A percentile compares a stretch with the other conserved stretches of the same genome.
Conservation (phyloP, 2,329 filamentous ascomycete genomes). For the Pyricularia grisea region DNA sequence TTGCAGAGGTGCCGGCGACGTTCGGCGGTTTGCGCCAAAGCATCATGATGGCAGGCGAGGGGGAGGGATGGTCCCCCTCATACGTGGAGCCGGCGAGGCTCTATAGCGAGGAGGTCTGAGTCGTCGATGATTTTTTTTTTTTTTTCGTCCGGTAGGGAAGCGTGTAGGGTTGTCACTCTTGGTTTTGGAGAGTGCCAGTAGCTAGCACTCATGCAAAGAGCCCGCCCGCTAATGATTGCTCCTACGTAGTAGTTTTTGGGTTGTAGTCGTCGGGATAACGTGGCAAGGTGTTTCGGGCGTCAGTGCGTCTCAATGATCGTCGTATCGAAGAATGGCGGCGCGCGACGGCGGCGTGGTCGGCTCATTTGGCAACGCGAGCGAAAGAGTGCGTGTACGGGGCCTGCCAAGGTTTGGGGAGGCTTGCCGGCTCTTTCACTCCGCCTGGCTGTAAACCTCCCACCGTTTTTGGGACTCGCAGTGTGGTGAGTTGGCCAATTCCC, state of each 20-base stretch:
- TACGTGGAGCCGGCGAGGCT: not conserved
- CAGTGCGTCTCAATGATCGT: not conserved
- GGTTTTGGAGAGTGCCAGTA: not conserved
- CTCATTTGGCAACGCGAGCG: not conserved
- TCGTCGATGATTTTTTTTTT: not conserved
- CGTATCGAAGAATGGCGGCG: not conserved
- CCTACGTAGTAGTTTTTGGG: not conserved
- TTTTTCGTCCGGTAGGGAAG: too few species aligned
- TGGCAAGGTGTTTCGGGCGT: not conserved
- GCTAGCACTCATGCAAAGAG: not conserved
- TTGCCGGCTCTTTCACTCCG: not conserved
- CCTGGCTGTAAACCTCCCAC: not conserved
- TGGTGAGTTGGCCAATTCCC: not conserved
- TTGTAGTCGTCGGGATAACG: not conserved
- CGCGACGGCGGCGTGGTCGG: not conserved
- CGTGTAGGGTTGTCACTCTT: not conserved
- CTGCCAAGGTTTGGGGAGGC: not conserved
- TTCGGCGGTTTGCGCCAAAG: conserved; percentile 67
- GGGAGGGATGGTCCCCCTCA: conserved; percentile 1
- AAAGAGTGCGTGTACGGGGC: not conserved
- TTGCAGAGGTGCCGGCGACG: conserved; percentile 63
- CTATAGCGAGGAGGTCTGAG: not conserved
- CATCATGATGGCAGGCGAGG: conserved; percentile 46
- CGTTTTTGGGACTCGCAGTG: not conserved
- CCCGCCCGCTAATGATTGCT: not conserved